A percentile compares a stretch with the other conserved stretches of the same genome.
These are phyloP conservation scores for Dothiorella sarmentorum DNA, from an alignment of 2,329 filamentous ascomycete species.

Conservation along the genomic window DNA sequence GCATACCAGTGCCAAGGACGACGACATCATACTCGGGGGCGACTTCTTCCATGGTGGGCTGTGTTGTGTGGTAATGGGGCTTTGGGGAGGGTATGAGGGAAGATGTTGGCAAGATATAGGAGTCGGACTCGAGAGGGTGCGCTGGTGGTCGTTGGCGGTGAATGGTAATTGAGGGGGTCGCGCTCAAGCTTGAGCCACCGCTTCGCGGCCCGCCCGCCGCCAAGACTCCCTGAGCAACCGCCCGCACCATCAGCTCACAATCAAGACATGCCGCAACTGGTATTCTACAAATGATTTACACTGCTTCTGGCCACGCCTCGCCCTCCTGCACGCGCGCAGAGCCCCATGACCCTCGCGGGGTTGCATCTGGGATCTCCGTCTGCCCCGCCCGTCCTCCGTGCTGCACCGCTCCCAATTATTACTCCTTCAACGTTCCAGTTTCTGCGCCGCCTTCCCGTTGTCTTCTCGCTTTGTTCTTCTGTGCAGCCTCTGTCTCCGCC, in stretches of 20 bases:
- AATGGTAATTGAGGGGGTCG: constrained; percentile 18
- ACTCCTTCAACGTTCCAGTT: constrained; percentile 2
- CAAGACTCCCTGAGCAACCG: constrained; percentile 16
- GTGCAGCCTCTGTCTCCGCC: not conserved
- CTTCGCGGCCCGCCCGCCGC: constrained; percentile 11
- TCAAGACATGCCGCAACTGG: constrained; percentile 9
- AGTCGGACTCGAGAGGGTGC: constrained; percentile 17
- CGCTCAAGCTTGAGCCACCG: constrained; percentile 18
- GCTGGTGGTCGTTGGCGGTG: constrained; percentile 17
- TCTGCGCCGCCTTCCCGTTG: not conserved
- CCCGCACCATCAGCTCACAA: constrained; percentile 17
- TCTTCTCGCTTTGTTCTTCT: not conserved
- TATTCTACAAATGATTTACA: constrained; percentile 17
- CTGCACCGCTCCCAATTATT: constrained; percentile 11
- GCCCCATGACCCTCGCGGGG: constrained; percentile 12
- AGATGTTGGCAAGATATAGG: constrained; percentile 14
- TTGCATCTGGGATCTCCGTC: constrained; percentile 4
- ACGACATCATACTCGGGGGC: constrained; percentile 98
- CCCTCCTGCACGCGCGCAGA: not conserved
- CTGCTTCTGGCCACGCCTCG: not conserved
- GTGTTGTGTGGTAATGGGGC: constrained; percentile 3
- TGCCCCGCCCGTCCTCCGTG: constrained; percentile 6
- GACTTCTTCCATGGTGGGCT: constrained; percentile 84
- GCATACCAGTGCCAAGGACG: constrained; percentile 89
- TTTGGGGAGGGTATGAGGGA: constrained; percentile 7